Evolutionary conservation across 1,139 yeast species (phyloP).

Genomic region (Ashbya aceris): DNA sequence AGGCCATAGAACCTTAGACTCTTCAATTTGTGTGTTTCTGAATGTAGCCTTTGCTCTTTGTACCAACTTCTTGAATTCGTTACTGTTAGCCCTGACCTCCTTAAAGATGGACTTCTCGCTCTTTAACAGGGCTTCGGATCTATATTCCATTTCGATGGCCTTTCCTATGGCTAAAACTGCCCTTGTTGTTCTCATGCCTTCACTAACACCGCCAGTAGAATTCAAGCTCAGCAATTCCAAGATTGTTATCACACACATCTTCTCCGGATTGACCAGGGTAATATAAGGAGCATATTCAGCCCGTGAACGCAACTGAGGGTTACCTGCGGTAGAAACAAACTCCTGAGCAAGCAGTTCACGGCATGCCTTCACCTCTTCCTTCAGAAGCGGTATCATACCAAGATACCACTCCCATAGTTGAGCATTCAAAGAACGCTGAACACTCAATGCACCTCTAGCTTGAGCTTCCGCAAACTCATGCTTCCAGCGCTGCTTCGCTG

Average conservation of each 20-base stretch:
- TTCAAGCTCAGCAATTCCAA: slow-evolving; percentile 68
- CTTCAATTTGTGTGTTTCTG: slow-evolving; percentile 30
- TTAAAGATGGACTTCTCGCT: slow-evolving; percentile 46
- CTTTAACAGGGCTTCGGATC: slow-evolving; percentile 53
- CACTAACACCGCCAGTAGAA: slow-evolving; percentile 68
- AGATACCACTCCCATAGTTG: slow-evolving; percentile 70
- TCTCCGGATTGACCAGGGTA: slow-evolving; percentile 61
- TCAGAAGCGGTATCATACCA: slow-evolving; percentile 58
- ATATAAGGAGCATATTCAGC: slow-evolving; percentile 73
- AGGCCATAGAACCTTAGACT: slow-evolving; percentile 47
- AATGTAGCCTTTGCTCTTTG: slow-evolving; percentile 30
- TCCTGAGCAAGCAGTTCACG: slow-evolving; percentile 9
- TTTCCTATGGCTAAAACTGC: slow-evolving; percentile 76
- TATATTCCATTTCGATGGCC: slow-evolving; percentile 77
- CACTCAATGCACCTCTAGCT: slow-evolving; percentile 49
- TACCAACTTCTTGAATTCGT: slow-evolving; percentile 29
- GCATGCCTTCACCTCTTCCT: slow-evolving; percentile 32
- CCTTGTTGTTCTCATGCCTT: slow-evolving; percentile 79
- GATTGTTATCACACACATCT: slow-evolving; percentile 75
- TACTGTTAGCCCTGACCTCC: slow-evolving; percentile 31
- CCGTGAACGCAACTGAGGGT: slow-evolving; percentile 29
- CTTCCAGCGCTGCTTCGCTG: slow-evolving; percentile 84
- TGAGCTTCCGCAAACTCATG: slow-evolving; percentile 67
- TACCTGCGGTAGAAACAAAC: not conserved
- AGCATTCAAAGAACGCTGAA: slow-evolving; percentile 56